Percentiles rank a stretch among this genome's conserved stretches.
These are phyloP conservation scores for Cladosporium sp. DNA, from an alignment of 2,329 filamentous ascomycete species.

Conservation along the genomic window DNA sequence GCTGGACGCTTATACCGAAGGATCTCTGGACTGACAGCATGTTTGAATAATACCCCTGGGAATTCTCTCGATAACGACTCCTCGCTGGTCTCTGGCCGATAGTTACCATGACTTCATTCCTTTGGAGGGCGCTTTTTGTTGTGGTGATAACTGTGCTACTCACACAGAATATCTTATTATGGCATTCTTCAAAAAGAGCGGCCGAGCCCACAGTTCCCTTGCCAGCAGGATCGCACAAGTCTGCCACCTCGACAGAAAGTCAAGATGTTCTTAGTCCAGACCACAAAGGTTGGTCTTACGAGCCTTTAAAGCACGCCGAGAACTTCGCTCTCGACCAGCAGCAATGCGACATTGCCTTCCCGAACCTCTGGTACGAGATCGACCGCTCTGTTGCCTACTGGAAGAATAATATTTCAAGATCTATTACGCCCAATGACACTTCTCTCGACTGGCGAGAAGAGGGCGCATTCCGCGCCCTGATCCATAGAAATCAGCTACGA, in stretches of 20 bases:
- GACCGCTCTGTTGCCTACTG: slow-evolving; percentile 24
- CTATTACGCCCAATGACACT: slow-evolving; percentile 21
- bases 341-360: slow-evolving; percentile 27
- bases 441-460: slow-evolving; percentile 22
- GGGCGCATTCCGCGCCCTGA: slow-evolving; percentile 26
- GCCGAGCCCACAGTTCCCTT: background rate
- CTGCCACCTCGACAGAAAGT: background rate
- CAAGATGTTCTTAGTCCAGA: background rate
- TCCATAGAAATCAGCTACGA: slow-evolving; percentile 29
- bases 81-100: background rate
- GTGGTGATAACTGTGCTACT: slow-evolving; percentile 3
- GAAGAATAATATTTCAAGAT: slow-evolving; percentile 14
- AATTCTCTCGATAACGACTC: background rate
- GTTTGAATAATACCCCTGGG: background rate
- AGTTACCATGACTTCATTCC: slow-evolving; percentile 5
- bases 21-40: background rate
- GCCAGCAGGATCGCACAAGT: background rate
- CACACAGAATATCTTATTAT: slow-evolving; percentile 6
- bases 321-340: slow-evolving; percentile 18
- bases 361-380: slow-evolving; percentile 26
- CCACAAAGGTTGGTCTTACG: background rate
- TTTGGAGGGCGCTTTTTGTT: slow-evolving; percentile 4
- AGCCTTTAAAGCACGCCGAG: slow-evolving; percentile 14
- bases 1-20: background rate
- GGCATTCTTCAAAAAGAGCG: background rate